Base-by-base conservation (phyloP, 75 land plant genomes). In the Cunninghamia lanceolata region DNA sequence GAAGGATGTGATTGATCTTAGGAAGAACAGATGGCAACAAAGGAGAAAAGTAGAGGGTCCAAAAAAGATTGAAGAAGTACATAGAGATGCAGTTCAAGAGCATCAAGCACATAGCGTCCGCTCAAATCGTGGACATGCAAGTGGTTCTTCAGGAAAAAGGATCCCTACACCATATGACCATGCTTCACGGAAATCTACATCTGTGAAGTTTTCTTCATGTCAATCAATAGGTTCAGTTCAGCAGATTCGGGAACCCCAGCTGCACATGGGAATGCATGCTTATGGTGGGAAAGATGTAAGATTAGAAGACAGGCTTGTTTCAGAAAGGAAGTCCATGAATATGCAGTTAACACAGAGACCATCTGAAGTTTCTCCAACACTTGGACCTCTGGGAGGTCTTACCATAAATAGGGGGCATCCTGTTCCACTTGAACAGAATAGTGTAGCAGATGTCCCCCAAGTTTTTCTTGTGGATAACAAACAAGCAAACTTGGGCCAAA, bases 21-120 rank as follows among this genome's bases (percentile, higher is more conserved):
- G 99, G 43, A 92, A 88, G 85, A 98, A 96, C 71, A 93, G 89
- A 42, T 98, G 99, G 99, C 99, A 95, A 73, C 96, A 95, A 88
- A 92, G 99, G 86, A 91, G 98, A 84, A 96, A 96, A 88, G 95
- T 96, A 82, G 99, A 98, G 78, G 99, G 98, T 0, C 99, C 99
- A 13, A 98, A 96, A 89, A 98, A 94, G 88, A 98, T 98, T 81
- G 98, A 98, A 70, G 99, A 98, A 81, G 96, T 98, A 45, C 99
- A 95, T 86, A 90, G 98, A 76, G 99, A 98, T 92, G 99, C 99
- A 66, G 96, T 93, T 73, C 96, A 96, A 68, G 94, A 94, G 63
- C 86, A 93, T 10, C 93, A 93, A 73, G 90, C 93, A 63, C 94
- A 94, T 84, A 56, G 93, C 81, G 90, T 93, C 75, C 91, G 96